Evolutionary conservation across 2,329 filamentous ascomycete genomes (phyloP), one percentile per base, ranked within the genome.

Genomic region (Epichloe sibirici): DNA sequence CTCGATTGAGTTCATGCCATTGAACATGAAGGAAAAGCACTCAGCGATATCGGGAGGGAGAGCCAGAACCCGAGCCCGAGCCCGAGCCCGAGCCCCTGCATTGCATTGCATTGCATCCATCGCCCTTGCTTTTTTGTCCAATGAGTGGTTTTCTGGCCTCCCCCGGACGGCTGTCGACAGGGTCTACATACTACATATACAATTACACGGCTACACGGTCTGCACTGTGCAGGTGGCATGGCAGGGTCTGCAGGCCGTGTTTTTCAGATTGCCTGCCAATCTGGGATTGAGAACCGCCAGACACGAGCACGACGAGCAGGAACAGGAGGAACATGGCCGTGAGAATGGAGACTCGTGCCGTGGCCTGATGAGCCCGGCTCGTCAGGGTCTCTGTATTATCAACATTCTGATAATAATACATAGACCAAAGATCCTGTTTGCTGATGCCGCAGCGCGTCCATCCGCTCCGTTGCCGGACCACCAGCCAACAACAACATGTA

Each of bases 401-500:
- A 31, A 31, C 8, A 31, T 11, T 4, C 31, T 11, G 31, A 31
- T 11, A 11, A 31, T 31, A 31, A 31, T 9, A 31, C 31, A 31
- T 9, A 31, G 8, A 31, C 31, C 31, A 31, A 31, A 31, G 31
- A 31, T 31, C 1, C 31, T 31, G 31, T 21, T 21, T 21, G 17
- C 17, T 17, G 17, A 21, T 21, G 17, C 17, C 17, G 17, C 17
- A 21, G 17, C 17, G 17, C 17, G 17, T 31, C 31, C 31, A 9
- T 7, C 45, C 17, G 34, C 46, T 49, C 47, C 48, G 48, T 49
- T 49, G 39, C 48, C 48, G 48, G 48, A 43, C 38, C 25, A 21
- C 17, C 17, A 21, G 17, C 17, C 17, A 21, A 21, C 17, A 21
- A 21, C 17, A 21, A 21, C 17, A 21, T 2, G 13, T 35, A 3